Base-by-base conservation (phyloP, 345 rosid genomes). In the Salix suchowensis region DNA sequence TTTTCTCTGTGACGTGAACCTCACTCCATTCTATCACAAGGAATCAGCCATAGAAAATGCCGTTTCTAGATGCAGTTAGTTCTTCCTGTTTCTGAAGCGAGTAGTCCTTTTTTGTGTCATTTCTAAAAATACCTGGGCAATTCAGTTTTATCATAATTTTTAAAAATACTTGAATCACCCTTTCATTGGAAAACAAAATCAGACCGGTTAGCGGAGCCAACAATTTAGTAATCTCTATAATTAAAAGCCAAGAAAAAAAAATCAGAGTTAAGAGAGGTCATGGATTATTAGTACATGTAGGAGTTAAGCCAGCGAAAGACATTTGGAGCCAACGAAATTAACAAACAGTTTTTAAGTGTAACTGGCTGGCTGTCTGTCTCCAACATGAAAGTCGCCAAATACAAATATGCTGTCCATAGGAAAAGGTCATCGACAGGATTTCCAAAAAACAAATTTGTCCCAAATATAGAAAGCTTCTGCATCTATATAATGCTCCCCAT, bases 391-490 rank as follows among this genome's bases (percentile, higher is more conserved):
- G 40, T n/a, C 67, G 39, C 74, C 82, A 32, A 67, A 62, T 36
- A 62, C 42, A 73, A 4, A 44, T 14, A 64, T 39, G 65, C 14
- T 70, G 73, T 58, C 74, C 71, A 64, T 64, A 19, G 68, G 72
- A 75, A 71, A 64, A 65, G 76, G 80, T 69, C 73, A 32, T 36
- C 19, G 13, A 48, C 32, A 54, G 60, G 21, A 14, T 34, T 55
- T 54, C 52, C 65, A 71, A 46, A 32, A 65, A 74, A 70, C 68
- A 26, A 18, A 52, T 32, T 58, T 50, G 69, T 84, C 78, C 81
- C 67, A 65, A 54, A 76, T 26, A 71, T 73, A 50, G 55, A 71
- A 73, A 73, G 23, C 67, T 39, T 2, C 11, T 46, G 1, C 19
- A 4, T 11, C 75, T 80, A 83, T 83, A 79, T 80, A 40, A 52